Evolutionary conservation across 225 moss, liverwort and hornwort species (phyloP).

Genomic region (Sphagnum contortum): DNA sequence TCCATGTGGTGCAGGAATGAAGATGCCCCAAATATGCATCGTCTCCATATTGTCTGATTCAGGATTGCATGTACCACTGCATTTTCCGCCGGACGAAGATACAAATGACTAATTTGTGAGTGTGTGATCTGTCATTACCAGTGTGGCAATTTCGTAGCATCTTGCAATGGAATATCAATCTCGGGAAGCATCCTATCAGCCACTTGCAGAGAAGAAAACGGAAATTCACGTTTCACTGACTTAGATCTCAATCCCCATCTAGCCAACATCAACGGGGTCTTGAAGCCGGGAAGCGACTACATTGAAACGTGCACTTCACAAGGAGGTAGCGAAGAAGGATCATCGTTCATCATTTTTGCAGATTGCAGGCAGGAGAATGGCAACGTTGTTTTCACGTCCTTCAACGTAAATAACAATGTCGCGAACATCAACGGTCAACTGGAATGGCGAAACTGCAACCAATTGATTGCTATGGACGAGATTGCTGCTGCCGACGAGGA

Average conservation of each 20-base stretch:
- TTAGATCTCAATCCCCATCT: no score
- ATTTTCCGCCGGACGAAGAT: conserved; percentile 1
- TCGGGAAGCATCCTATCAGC: no score
- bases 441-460: neutral
- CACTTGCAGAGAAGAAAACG: no score
- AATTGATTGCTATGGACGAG: neutral
- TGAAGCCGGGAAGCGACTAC: no score
- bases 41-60: neutral
- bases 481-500: no score
- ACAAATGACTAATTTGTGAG: neutral
- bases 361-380: neutral
- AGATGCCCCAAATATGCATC: no score
- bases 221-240: no score
- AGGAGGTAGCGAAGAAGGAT: neutral
- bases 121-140: neutral
- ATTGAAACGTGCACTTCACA: no score
- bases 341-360: neutral
- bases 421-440: neutral
- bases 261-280: no score
- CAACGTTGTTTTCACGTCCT: neutral
- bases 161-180: no score
- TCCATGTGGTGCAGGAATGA: no score
- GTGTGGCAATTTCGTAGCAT: no score
- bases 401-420: conserved; percentile 2
- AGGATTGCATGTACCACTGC: neutral